A percentile compares a stretch with the other conserved stretches of the same genome.
Evolutionary conservation across 2,329 filamentous ascomycete species (phyloP).

Genomic region (Venturiaceae sp.): DNA sequence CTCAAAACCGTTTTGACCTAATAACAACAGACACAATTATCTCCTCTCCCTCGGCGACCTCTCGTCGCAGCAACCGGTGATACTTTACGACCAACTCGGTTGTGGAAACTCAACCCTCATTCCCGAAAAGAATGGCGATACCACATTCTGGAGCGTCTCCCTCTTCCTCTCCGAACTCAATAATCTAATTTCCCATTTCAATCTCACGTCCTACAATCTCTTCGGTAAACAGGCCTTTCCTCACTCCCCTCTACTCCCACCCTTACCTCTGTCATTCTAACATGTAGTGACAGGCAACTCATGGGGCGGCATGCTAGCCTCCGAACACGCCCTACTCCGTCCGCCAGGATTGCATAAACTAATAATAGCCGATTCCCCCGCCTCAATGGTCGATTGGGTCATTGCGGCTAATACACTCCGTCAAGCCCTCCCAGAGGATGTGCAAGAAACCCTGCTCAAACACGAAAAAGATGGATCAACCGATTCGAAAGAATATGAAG

Average conservation of each 20-base stretch:
- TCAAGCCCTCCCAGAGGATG: slow-evolving; percentile 16
- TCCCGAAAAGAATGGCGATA: slow-evolving; percentile 8
- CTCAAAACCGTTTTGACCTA: background rate
- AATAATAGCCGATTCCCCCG: slow-evolving; percentile 17
- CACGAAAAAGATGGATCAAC: slow-evolving; percentile 19
- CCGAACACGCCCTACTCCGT: slow-evolving; percentile 5
- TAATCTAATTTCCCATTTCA: slow-evolving; percentile 6
- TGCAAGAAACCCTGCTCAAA: slow-evolving; percentile 18
- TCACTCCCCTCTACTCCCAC: background rate
- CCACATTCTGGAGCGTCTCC: slow-evolving; percentile 8
- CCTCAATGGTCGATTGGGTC: slow-evolving; percentile 20
- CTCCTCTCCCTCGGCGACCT: slow-evolving; percentile 17
- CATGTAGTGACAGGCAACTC: slow-evolving; percentile 1
- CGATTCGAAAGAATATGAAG: slow-evolving; percentile 21
- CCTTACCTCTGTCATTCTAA: background rate
- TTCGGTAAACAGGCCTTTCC: background rate
- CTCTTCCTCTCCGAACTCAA: slow-evolving; percentile 8
- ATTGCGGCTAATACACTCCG: slow-evolving; percentile 16
- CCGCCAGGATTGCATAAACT: slow-evolving; percentile 7
- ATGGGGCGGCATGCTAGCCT: slow-evolving; percentile 10
- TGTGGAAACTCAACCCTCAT: slow-evolving; percentile 7
- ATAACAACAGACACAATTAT: slow-evolving; percentile 25
- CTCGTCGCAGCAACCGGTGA: slow-evolving; percentile 4
- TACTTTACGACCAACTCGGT: slow-evolving; percentile 10
- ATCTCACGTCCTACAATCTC: slow-evolving; percentile 5